Percentiles rank a stretch among this genome's conserved stretches.
Conservation (phyloP, 2,329 filamentous ascomycete genomes). For the Penicillium sp. region DNA sequence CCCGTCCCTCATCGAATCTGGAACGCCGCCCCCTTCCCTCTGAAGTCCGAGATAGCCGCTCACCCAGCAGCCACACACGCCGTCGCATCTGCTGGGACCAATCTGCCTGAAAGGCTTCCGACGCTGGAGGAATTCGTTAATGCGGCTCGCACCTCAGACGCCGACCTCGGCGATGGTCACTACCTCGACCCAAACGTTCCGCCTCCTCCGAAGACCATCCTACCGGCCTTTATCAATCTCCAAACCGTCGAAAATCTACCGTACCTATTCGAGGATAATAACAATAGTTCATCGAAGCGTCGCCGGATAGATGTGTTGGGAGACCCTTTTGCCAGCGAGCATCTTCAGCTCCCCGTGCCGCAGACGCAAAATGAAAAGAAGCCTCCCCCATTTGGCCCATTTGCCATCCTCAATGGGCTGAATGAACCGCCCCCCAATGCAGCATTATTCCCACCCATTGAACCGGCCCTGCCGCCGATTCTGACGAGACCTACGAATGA, state of each 20-base stretch:
- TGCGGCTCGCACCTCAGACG: constrained; percentile 31
- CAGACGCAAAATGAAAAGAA: constrained; percentile 44
- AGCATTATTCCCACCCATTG: constrained; percentile 58
- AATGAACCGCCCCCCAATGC: constrained; percentile 62
- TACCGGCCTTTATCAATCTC: constrained; percentile 47
- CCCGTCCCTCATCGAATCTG: constrained; percentile 40
- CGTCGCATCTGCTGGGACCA: constrained; percentile 25
- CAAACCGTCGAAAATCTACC: constrained; percentile 43
- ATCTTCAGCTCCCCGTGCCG: constrained; percentile 46
- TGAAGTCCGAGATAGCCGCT: constrained; percentile 24
- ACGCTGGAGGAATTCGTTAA: constrained; percentile 34
- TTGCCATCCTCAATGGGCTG: constrained; percentile 55
- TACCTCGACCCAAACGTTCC: constrained; percentile 31
- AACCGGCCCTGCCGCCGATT: constrained; percentile 41
- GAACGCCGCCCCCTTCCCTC: constrained; percentile 36
- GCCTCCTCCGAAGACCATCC: constrained; percentile 36
- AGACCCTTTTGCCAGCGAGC: constrained; percentile 38
- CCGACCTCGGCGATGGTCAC: constrained; percentile 23
- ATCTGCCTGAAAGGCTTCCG: constrained; percentile 32
- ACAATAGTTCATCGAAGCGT: constrained; percentile 39
- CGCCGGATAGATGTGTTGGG: constrained; percentile 39
- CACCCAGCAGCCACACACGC: neutral
- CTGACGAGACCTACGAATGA: constrained; percentile 31
- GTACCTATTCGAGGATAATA: constrained; percentile 38
- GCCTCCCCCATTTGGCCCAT: constrained; percentile 41